Percentiles rank a stretch among this genome's conserved stretches.
These are phyloP conservation scores for Coprinopsis marcescibilis DNA, from an alignment of 768 basidiomycete species.

Conservation along the genomic window DNA sequence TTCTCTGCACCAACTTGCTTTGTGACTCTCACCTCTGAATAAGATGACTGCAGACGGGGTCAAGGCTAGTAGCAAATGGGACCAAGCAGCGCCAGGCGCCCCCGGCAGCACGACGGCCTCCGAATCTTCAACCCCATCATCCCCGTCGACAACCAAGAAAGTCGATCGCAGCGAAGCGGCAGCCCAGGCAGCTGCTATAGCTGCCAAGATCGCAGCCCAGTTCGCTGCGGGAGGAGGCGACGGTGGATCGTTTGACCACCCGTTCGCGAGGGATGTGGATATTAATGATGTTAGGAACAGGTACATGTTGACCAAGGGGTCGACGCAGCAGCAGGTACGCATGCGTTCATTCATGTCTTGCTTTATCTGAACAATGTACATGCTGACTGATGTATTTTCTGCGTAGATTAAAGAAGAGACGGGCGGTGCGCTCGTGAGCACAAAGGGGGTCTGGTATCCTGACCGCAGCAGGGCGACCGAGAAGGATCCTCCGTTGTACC, in stretches of 20 bases:
- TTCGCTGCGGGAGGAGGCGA: slow-evolving; percentile 46
- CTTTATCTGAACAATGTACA: neutral
- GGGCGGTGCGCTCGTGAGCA: slow-evolving; percentile 86
- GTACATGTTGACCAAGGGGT: slow-evolving; percentile 89
- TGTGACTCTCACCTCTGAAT: too few species aligned
- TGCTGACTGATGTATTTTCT: too few species aligned
- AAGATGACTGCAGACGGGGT: too few species aligned
- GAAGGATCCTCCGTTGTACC: slow-evolving; percentile 88
- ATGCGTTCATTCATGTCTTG: too few species aligned
- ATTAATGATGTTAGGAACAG: slow-evolving; percentile 96
- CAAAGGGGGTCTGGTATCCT: slow-evolving; percentile 95
- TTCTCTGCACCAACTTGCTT: too few species aligned
- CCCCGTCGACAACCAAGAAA: too few species aligned
- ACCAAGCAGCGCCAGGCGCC: too few species aligned
- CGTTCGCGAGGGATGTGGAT: slow-evolving; percentile 86
- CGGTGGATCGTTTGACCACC: slow-evolving; percentile 55
- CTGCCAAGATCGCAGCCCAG: slow-evolving; percentile 92
- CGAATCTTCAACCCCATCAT: too few species aligned
- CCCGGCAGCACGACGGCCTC: too few species aligned
- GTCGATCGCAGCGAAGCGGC: too few species aligned
- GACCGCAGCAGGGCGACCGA: slow-evolving; percentile 88
- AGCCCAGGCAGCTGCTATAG: slow-evolving; percentile 72
- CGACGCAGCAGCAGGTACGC: slow-evolving; percentile 85
- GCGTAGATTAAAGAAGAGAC: slow-evolving; percentile 90
- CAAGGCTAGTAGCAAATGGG: too few species aligned